Evolutionary conservation across 83 land plant species (phyloP), one percentile per base, ranked within the genome.

Genomic region (Thuja plicata): DNA sequence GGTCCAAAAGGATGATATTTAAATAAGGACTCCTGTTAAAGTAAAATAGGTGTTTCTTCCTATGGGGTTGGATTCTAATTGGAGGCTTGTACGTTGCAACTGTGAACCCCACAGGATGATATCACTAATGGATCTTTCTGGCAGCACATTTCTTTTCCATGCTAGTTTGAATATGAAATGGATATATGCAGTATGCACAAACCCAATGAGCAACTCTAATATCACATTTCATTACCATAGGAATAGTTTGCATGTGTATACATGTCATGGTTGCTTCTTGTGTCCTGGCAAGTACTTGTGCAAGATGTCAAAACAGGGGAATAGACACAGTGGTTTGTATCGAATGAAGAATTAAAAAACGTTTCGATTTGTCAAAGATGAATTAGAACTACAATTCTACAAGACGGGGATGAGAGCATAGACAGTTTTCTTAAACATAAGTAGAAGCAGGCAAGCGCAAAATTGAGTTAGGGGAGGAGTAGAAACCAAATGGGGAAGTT

Each of bases 401-500:
- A 27, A 27, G 73, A 8, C 57, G 19, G 17, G 57, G 3, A 16
- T 16, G 10, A 66, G 30, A 27, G 10, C n/a, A 27, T 27, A 8
- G n/a, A 66, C 30, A 66, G 30, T 21, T 60, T 60, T 27, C 70
- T 24, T 66, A 27, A 5, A 27, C 73, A 66, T 8, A 8, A 66
- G 1, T 66, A 24, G 9, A 27, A 27, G 73, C 24, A 34, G 38
- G 40, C 79, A 76, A 76, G 40, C 73, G 9, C 5, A 19, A 62
- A 62, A 74, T 30, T 11, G 15, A 13, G 78, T 12, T 74, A 11
- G 35, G 3, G 12, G 38, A 3, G 2, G 79, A 76, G 27, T 21
- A 60, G 86, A 43, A 70, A 98, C 99, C 89, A 93, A 90, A 90
- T 90, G 66, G 57, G 88, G 92, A 84, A 98, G 88, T 86, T 98